Conservation (phyloP, 129 eudicot genomes). For the Chrysanthemum makinoi region DNA sequence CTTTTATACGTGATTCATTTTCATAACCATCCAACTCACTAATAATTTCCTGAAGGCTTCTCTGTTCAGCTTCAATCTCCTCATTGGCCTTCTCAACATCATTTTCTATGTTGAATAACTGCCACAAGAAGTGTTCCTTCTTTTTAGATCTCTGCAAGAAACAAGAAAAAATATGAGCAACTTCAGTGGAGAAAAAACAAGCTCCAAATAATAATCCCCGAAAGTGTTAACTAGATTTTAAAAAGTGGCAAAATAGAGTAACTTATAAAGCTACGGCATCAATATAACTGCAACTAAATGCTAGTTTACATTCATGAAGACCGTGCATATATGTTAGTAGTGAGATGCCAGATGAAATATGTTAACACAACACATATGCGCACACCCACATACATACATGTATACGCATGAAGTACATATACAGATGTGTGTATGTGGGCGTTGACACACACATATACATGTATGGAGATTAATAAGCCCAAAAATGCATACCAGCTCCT, state of each 20-base stretch:
- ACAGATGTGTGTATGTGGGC: no score
- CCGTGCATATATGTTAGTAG: no score
- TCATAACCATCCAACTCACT: conserved; percentile 70
- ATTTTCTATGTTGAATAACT: conserved; percentile 69
- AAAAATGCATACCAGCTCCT: conserved; percentile 61
- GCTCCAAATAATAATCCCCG: background rate
- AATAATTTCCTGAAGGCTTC: conserved; percentile 70
- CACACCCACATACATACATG: background rate
- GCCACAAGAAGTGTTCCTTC: conserved; percentile 94
- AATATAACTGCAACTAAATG: background rate
- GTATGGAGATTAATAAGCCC: background rate
- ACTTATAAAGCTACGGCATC: background rate
- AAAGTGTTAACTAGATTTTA: background rate
- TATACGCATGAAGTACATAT: background rate
- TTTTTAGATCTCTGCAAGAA: conserved; percentile 73
- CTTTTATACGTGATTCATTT: conserved; percentile 72
- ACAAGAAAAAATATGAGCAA: conserved; percentile 17
- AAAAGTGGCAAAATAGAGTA: background rate
- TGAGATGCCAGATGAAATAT: no score
- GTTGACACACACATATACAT: conserved; percentile 1
- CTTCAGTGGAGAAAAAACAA: background rate
- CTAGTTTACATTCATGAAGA: background rate
- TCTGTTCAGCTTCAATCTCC: conserved; percentile 77
- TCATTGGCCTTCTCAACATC: conserved; percentile 72
- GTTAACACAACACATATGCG: background rate